Percentiles rank a stretch among this genome's conserved stretches.
These are phyloP conservation scores for Thuidium tamariscinum DNA, from an alignment of 225 moss, liverwort and hornwort genomes.

Conservation along the genomic window DNA sequence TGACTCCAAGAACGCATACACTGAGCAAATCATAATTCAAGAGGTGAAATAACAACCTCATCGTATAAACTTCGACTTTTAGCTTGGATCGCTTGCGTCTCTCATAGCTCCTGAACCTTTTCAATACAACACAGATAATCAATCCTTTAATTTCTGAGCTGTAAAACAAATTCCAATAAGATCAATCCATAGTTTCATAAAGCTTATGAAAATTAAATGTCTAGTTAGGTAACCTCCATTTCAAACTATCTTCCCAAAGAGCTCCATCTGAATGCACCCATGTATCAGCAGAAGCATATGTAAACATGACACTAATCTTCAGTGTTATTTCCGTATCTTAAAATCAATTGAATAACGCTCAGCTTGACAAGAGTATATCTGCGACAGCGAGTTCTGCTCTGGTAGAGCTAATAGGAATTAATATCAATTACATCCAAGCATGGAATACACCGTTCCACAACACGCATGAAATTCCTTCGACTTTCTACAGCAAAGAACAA, in stretches of 20 bases:
- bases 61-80: slow-evolving; percentile 63
- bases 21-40: neutral
- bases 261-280: neutral
- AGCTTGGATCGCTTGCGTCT: slow-evolving; percentile 59
- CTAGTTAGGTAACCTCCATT: neutral
- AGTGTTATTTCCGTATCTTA: neutral
- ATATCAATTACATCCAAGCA: neutral
- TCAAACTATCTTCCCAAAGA: neutral
- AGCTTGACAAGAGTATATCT: slow-evolving; percentile 24
- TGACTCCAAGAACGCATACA: slow-evolving; percentile 30
- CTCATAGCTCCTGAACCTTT: slow-evolving; percentile 39
- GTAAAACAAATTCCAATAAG: neutral
- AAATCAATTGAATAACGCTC: slow-evolving; percentile 35
- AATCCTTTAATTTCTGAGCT: neutral
- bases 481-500: neutral
- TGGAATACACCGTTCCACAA: neutral
- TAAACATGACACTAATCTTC: neutral
- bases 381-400: slow-evolving; percentile 26
- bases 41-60: slow-evolving; percentile 18
- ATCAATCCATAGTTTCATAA: neutral
- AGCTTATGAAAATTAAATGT: neutral
- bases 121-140: neutral
- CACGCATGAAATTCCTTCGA: neutral
- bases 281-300: neutral
- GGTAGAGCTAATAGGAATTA: slow-evolving; percentile 14